Conservation (phyloP, 768 basidiomycete species). For the Tricholoma flavovirens region DNA sequence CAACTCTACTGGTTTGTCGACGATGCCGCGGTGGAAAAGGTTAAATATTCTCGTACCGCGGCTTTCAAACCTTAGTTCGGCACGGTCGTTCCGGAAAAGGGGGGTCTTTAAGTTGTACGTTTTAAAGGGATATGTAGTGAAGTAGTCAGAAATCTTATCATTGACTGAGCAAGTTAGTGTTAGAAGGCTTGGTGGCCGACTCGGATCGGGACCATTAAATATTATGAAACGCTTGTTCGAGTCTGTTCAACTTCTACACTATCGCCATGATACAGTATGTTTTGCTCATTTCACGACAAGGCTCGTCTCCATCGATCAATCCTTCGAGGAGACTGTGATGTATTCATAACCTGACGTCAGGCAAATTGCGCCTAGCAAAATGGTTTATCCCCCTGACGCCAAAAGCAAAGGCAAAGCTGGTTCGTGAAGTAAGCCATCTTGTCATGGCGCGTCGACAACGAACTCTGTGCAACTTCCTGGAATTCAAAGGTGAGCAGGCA, state of each 20-base stretch:
- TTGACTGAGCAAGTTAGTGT: too few species aligned
- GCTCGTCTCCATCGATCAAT: conserved; percentile 26
- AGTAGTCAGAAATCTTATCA: too few species aligned
- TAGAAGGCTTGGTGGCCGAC: too few species aligned
- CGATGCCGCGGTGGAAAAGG: conserved; percentile 67
- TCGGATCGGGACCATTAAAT: too few species aligned
- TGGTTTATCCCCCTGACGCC: conserved; percentile 87
- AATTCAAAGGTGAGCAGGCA: conserved; percentile 80
- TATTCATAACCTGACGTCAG: conserved; percentile 30
- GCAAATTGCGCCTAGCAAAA: conserved; percentile 91
- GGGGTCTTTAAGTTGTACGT: background rate
- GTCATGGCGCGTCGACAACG: conserved; percentile 81
- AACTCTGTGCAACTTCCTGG: conserved; percentile 89
- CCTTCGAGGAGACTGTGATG: conserved; percentile 1
- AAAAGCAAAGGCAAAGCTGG: conserved; percentile 83
- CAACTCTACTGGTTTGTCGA: conserved; percentile 95
- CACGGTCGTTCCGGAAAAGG: too few species aligned
- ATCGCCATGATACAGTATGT: conserved; percentile 81
- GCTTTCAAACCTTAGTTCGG: conserved; percentile 46
- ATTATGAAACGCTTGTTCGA: too few species aligned
- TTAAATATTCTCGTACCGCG: conserved; percentile 49
- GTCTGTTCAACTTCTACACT: too few species aligned
- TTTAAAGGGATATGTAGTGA: background rate
- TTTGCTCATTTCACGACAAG: conserved; percentile 91
- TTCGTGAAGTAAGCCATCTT: conserved; percentile 92